phyloP scores from a whole-genome alignment of 2,329 filamentous ascomycete genomes.

The Venturiaceae sp. region DNA sequence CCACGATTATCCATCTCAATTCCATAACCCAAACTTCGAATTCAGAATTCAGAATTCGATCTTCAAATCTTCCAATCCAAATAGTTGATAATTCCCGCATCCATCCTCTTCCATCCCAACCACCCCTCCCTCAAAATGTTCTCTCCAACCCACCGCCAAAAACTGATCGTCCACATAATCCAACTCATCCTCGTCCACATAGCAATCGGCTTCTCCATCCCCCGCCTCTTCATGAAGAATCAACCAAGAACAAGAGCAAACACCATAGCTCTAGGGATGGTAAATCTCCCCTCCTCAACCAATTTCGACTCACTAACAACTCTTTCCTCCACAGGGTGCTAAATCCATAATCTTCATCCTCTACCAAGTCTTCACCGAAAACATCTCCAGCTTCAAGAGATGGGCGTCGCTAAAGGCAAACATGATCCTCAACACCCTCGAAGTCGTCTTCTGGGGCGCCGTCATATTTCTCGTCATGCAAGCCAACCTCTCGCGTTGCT shows the following conservation, averaged over 20 bases:
- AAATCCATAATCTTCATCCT: conserved; percentile 31
- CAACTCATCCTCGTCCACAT: conserved; percentile 3
- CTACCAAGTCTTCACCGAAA: conserved; percentile 31
- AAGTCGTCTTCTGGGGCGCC: conserved; percentile 32
- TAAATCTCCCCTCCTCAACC: conserved; percentile 3
- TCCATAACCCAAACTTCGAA: too few relatives aligned
- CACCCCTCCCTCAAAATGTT: neutral
- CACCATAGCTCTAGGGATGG: conserved; percentile 17
- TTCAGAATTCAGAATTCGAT: too few relatives aligned
- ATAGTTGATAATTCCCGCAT: neutral
- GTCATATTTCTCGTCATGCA: conserved; percentile 21
- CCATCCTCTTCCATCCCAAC: neutral
- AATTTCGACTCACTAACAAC: neutral
- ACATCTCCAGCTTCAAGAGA: conserved; percentile 15
- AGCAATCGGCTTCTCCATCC: neutral
- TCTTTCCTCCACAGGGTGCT: conserved; percentile 16
- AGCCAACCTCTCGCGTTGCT: conserved; percentile 13
- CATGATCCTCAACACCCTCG: conserved; percentile 30
- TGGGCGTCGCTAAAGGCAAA: conserved; percentile 33
- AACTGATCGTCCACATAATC: neutral
- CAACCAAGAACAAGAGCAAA: conserved; percentile 14
- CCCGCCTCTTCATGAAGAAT: conserved; percentile 14
- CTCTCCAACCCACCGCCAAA: neutral
- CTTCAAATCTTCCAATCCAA: too few relatives aligned
- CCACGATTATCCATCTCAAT: too few relatives aligned